Evolutionary conservation across 495 filamentous ascomycete genomes (phyloP).

Genomic region (Xylaria nigripes): DNA sequence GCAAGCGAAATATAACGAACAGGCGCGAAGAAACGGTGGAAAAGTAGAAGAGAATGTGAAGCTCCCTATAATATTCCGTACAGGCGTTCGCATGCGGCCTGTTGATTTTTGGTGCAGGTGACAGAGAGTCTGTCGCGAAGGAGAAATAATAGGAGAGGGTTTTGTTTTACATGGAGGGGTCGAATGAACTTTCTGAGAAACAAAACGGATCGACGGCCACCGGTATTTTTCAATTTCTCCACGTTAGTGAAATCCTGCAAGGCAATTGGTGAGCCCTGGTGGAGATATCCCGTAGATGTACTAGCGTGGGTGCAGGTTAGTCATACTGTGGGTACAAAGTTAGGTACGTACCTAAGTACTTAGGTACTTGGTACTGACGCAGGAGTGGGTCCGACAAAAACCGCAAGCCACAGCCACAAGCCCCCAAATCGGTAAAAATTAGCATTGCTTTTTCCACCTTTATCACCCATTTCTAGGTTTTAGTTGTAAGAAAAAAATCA

Average conservation of each 20-base stretch:
- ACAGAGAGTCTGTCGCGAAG: neutral
- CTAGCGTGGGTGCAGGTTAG: neutral
- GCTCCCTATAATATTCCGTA: neutral
- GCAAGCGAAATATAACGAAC: neutral
- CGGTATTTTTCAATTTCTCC: neutral
- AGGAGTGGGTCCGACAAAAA: too few species aligned
- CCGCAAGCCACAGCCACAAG: too few species aligned
- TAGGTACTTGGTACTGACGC: too few species aligned
- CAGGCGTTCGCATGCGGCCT: neutral
- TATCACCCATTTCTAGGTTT: too few species aligned
- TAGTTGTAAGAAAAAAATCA: too few species aligned
- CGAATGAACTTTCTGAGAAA: neutral
- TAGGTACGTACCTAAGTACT: too few species aligned
- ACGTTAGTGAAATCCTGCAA: neutral
- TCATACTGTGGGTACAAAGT: neutral
- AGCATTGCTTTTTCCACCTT: too few species aligned
- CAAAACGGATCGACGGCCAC: neutral
- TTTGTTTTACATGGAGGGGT: constrained; percentile 14
- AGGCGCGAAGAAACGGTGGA: neutral
- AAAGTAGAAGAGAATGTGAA: neutral
- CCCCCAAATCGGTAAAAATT: too few species aligned
- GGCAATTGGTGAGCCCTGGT: constrained; percentile 1
- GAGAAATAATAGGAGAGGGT: constrained; percentile 4
- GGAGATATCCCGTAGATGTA: neutral
- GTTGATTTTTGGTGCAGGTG: neutral